Percentiles rank a stretch among this genome's conserved stretches.
Evolutionary conservation across 192 early-diverging fungal species (phyloP).

Genomic region (Coemansia sp.): DNA sequence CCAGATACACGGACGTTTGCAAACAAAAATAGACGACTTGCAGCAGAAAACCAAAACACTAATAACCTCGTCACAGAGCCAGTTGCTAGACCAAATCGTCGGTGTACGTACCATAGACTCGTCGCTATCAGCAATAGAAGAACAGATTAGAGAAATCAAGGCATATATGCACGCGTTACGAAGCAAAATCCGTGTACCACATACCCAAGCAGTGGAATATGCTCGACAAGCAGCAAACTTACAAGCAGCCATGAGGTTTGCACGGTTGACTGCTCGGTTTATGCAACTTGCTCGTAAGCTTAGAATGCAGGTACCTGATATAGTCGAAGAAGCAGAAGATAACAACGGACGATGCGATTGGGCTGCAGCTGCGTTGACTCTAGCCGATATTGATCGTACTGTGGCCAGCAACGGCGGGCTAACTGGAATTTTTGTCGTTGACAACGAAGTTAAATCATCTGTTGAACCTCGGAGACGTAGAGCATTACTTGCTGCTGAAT

Average conservation of each 20-base stretch:
- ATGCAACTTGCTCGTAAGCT: constrained; percentile 39
- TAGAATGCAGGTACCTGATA: constrained; percentile 18
- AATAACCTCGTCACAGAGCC: constrained; percentile 9
- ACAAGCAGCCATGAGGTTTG: constrained; percentile 24
- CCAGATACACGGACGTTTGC: background rate
- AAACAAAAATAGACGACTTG: constrained; percentile 10
- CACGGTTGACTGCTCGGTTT: constrained; percentile 22
- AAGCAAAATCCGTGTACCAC: constrained; percentile 35
- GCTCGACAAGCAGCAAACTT: constrained; percentile 24
- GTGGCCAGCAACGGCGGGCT: constrained; percentile 12
- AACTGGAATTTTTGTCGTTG: constrained; percentile 24
- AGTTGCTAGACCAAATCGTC: constrained; percentile 31
- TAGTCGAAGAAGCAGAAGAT: background rate
- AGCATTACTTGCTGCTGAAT: constrained; percentile 15
- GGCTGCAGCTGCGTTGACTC: constrained; percentile 37
- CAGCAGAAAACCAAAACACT: constrained; percentile 15
- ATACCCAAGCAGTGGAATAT: constrained; percentile 31
- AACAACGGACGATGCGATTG: constrained; percentile 9
- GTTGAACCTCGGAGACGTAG: constrained; percentile 11
- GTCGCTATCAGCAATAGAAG: constrained; percentile 29
- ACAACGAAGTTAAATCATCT: constrained; percentile 12
- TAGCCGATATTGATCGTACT: constrained; percentile 33
- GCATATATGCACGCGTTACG: constrained; percentile 38
- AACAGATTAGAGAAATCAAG: constrained; percentile 42
- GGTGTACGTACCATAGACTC: constrained; percentile 30